A percentile compares a stretch with the other conserved stretches of the same genome.
phyloP scores from a whole-genome alignment of 345 rosid species.

The Acer negundo region DNA sequence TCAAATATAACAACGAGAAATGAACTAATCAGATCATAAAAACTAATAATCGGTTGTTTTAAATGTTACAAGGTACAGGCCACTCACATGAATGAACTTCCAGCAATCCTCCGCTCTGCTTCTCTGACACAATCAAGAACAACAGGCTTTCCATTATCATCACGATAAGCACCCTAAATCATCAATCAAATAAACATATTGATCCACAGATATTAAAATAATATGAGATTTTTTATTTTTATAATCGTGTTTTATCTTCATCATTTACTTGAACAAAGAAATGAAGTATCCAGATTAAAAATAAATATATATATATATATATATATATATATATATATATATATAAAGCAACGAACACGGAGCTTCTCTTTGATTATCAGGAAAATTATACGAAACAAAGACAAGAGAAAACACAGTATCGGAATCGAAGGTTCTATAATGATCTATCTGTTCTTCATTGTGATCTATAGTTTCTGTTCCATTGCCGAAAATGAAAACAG shows the following conservation, averaged over 20 bases:
- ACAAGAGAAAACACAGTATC: background rate
- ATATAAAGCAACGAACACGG: background rate
- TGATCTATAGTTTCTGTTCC: background rate
- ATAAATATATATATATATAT: too few relatives aligned
- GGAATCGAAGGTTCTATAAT: background rate
- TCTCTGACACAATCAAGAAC: slow-evolving; percentile 90
- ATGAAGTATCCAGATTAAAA: background rate
- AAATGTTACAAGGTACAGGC: background rate
- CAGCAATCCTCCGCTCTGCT: slow-evolving; percentile 86
- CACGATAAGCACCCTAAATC: slow-evolving; percentile 88
- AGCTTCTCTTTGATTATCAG: background rate
- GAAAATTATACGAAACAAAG: background rate
- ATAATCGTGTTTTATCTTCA: background rate
- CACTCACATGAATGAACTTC: slow-evolving; percentile 70
- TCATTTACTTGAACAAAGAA: background rate
- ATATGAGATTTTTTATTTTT: background rate
- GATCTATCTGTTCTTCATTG: background rate
- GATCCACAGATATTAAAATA: background rate
- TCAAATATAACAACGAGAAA: background rate
- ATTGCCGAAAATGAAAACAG: background rate
- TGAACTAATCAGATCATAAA: background rate
- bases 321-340: too few relatives aligned
- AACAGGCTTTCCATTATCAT: slow-evolving; percentile 92
- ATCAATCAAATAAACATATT: background rate
- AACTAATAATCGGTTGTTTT: background rate